Evolutionary conservation across 1,284 basidiomycete genomes (phyloP).

Genomic region (Ganoderma sinense): DNA sequence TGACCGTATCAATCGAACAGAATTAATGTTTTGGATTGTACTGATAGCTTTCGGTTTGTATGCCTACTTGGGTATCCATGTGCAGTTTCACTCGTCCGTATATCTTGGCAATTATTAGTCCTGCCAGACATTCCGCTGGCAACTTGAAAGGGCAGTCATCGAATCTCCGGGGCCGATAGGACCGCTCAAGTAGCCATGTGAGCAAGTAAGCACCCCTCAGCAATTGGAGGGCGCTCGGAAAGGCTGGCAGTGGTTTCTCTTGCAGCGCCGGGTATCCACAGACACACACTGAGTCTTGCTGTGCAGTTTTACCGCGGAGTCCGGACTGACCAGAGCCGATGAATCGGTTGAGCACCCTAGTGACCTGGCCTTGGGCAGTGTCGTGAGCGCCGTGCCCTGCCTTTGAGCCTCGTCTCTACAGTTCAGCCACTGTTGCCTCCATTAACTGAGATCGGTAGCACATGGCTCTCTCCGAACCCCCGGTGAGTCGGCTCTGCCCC

Average conservation of each 20-base stretch:
- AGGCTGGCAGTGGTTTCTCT: neutral
- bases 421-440: neutral
- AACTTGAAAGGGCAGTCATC: neutral
- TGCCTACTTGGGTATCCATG: neutral
- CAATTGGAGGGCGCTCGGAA: neutral
- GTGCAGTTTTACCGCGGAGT: neutral
- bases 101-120: neutral
- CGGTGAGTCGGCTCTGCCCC: neutral
- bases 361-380: slow-evolving; percentile 5
- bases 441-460: slow-evolving; percentile 7
- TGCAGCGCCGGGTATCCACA: neutral
- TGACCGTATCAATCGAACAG: slow-evolving; percentile 6
- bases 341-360: slow-evolving; percentile 1
- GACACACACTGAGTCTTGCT: neutral
- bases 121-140: neutral
- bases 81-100: neutral
- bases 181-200: neutral
- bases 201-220: neutral
- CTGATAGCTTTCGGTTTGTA: neutral
- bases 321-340: neutral
- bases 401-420: neutral
- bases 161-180: neutral
- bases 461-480: neutral
- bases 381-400: slow-evolving; percentile 1
- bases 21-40: neutral